A percentile compares a stretch with the other conserved stretches of the same genome.
Conservation (phyloP, 192 early-diverging fungal species). For the Backusella circina region DNA sequence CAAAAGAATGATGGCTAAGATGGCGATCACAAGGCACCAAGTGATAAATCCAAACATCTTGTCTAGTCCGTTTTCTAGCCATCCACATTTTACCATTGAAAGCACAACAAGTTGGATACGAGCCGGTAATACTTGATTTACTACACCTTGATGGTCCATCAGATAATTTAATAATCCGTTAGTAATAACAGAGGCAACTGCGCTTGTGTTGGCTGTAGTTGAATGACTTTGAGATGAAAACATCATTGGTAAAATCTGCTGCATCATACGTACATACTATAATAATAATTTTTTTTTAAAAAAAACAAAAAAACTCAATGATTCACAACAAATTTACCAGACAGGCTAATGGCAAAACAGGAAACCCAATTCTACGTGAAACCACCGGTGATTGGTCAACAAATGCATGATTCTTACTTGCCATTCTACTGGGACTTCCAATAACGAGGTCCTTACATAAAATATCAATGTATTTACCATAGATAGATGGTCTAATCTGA, state of each 20-base stretch:
- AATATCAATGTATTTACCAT: conserved; percentile 82
- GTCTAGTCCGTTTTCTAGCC: conserved; percentile 22
- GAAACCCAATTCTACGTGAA: conserved; percentile 77
- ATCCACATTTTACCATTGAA: conserved; percentile 22
- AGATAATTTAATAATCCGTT: conserved; percentile 14
- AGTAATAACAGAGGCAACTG: conserved; percentile 10
- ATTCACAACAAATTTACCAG: conserved; percentile 51
- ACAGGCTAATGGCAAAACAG: conserved; percentile 74
- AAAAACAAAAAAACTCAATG: too few species aligned
- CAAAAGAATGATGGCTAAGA: conserved; percentile 37
- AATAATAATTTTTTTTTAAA: too few species aligned
- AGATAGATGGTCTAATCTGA: conserved; percentile 83
- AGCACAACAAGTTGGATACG: conserved; percentile 18
- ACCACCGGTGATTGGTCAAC: conserved; percentile 74
- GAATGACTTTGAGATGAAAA: conserved; percentile 13
- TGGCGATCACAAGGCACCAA: conserved; percentile 11
- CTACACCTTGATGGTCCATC: conserved; percentile 15
- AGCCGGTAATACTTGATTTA: conserved; percentile 16
- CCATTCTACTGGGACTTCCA: conserved; percentile 44
- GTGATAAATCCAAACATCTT: conserved; percentile 6
- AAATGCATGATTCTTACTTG: conserved; percentile 43
- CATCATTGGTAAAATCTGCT: conserved; percentile 31
- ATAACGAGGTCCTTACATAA: conserved; percentile 83
- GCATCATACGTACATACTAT: conserved; percentile 30
- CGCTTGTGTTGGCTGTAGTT: neutral